Evolutionary conservation across 2,329 filamentous ascomycete genomes (phyloP), one percentile per base, ranked within the genome.

Genomic region (Colletotrichum tofieldiae): DNA sequence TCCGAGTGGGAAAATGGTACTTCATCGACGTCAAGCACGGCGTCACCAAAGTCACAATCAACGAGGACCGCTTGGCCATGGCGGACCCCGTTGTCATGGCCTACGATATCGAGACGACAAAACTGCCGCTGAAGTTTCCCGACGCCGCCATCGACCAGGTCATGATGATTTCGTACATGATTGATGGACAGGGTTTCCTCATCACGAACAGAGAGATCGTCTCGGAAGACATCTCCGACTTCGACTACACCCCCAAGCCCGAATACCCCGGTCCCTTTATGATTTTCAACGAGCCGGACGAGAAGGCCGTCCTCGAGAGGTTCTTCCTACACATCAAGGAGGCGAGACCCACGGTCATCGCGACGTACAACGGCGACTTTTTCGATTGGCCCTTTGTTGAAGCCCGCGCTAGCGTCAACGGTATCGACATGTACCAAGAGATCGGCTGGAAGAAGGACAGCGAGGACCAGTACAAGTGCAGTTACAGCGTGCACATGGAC

Each of bases 101-200:
- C n/a, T 99, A 92, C 83, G 96, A 99, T 91, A 99, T 99, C 79
- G 96, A 99, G 83, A 99, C 96, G 2, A 96, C 94, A 6, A 99
- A 99, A 80, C 86, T 96, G 20, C 96, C 97, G 1, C 86, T 99
- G 66, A 99, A 99, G 82, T 99, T 99, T 77, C 97, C 96, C 35
- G 97, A 99, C 80, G 92, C 96, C 1, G 90, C 95, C 5, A 92
- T 98, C 74, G 96, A 99, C 83, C 96, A 98, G 81, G 93, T 99
- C 79, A 99, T 99, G 95, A 99, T 99, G 96, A 96, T 99, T 81
- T 99, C 97, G 41, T 99, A 99, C 86, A 99, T 99, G 97, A 98
- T 99, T 78, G 96, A 99, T 77, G 97, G 96, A 0, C 95, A 98
- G 83, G 96, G 96, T 5, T 99, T 98, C 77, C 87, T 99, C 45